These are phyloP conservation scores for Trichoderma polysporum DNA, from an alignment of 2,329 filamentous ascomycete genomes.

Conservation along the genomic window DNA sequence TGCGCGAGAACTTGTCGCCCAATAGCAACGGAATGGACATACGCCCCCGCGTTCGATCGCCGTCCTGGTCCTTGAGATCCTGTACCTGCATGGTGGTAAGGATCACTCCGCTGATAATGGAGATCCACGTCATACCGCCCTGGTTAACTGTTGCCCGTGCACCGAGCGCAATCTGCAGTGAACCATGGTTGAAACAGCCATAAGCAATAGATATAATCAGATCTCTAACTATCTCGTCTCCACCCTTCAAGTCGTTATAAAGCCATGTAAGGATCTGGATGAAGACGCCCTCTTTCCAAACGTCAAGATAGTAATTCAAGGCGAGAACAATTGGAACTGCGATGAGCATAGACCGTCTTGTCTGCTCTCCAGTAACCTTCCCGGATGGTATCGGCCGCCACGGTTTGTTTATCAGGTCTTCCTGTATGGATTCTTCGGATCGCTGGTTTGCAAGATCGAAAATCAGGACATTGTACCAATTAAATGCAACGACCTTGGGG, in stretches of 20 bases:
- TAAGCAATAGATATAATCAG: constrained; percentile 26
- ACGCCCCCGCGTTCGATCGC: constrained; percentile 22
- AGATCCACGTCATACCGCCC: constrained; percentile 17
- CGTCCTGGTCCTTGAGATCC: constrained; percentile 27
- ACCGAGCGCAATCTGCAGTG: constrained; percentile 21
- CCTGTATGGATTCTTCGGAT: constrained; percentile 29
- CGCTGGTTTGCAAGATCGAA: constrained; percentile 41
- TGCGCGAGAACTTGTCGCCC: constrained; percentile 13
- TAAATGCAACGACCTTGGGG: constrained; percentile 12
- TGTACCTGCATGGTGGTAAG: constrained; percentile 28
- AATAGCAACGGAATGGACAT: constrained; percentile 22
- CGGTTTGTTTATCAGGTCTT: constrained; percentile 43
- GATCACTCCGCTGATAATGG: constrained; percentile 22
- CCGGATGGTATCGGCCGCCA: constrained; percentile 32
- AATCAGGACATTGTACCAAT: constrained; percentile 19
- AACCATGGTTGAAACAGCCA: constrained; percentile 12
- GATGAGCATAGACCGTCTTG: constrained; percentile 25
- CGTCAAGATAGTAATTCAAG: constrained; percentile 28
- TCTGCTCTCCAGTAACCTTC: constrained; percentile 27
- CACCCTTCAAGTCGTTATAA: constrained; percentile 40
- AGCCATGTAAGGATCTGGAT: constrained; percentile 35
- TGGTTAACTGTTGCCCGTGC: not conserved
- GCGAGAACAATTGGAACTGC: constrained; percentile 24
- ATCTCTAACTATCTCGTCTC: constrained; percentile 27
- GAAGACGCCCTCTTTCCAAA: constrained; percentile 29